Conservation (phyloP, 768 basidiomycete species). For the Rhizopogon salebrosus region DNA sequence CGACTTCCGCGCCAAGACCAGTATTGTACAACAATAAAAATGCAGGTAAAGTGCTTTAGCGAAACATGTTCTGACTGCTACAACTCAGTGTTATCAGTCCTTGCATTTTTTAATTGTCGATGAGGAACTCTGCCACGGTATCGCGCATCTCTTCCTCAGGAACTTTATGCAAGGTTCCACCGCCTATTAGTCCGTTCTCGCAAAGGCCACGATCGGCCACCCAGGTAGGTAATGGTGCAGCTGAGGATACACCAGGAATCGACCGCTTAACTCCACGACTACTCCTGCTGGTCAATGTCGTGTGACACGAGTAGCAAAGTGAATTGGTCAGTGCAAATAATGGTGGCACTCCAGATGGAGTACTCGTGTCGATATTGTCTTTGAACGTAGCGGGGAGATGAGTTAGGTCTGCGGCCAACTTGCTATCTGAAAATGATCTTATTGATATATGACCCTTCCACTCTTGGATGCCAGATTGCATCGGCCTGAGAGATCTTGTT, state of each 20-base stretch:
- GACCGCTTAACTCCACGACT: conserved; percentile 33
- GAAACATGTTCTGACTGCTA: not conserved
- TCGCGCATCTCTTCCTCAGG: conserved; percentile 30
- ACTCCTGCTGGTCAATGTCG: conserved; percentile 53
- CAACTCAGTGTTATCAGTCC: too few relatives aligned
- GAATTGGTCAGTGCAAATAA: conserved; percentile 28
- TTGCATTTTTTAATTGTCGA: conserved; percentile 18
- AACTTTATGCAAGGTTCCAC: conserved; percentile 29
- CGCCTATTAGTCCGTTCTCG: not conserved
- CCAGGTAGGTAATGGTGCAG: conserved; percentile 29
- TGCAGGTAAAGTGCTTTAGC: not conserved
- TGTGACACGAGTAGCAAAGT: conserved; percentile 64
- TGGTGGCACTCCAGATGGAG: not conserved
- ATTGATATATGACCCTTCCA: conserved; percentile 78
- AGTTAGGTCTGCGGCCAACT: conserved; percentile 11
- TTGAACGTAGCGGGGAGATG: conserved; percentile 3
- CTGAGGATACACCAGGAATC: conserved; percentile 6
- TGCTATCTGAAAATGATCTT: conserved; percentile 35
- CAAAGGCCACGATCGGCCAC: conserved; percentile 9
- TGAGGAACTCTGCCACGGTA: conserved; percentile 34
- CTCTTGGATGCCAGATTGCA: conserved; percentile 57
- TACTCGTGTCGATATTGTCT: not conserved
- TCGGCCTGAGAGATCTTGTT: conserved; percentile 39
- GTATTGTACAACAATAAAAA: not conserved
- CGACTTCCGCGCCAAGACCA: too few relatives aligned